phyloP scores from a whole-genome alignment of 495 filamentous ascomycete species.

The Aspergillus heteromorphus region DNA sequence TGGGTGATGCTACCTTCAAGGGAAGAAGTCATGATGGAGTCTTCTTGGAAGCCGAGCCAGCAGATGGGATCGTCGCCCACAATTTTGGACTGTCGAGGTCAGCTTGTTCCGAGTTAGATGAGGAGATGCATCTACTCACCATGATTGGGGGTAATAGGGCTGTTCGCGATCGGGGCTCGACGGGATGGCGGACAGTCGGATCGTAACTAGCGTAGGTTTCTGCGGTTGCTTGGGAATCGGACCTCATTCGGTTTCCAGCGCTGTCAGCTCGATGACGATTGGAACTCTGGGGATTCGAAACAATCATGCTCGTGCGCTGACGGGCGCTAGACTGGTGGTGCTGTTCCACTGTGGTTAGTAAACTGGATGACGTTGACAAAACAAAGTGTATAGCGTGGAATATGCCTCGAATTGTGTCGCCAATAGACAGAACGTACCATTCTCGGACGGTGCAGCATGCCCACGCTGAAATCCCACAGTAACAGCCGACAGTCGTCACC shows the following conservation, averaged over 20 bases:
- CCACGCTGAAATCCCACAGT: conserved; percentile 96
- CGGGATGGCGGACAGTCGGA: conserved; percentile 59
- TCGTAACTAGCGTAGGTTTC: conserved; percentile 43
- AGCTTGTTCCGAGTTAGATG: not conserved
- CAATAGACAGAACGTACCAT: conserved; percentile 47
- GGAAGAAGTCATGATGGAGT: conserved; percentile 88
- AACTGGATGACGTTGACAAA: not conserved
- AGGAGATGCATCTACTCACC: conserved; percentile 47
- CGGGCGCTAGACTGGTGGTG: conserved; percentile 38
- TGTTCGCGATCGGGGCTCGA: conserved; percentile 72
- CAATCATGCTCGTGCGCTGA: conserved; percentile 35
- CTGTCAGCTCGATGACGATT: conserved; percentile 70
- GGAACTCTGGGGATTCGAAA: conserved; percentile 54
- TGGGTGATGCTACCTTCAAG: conserved; percentile 57
- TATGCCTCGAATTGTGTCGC: not conserved
- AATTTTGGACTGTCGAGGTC: conserved; percentile 60
- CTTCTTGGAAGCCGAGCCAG: conserved; percentile 87
- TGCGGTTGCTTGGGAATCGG: conserved; percentile 59
- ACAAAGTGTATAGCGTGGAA: not conserved
- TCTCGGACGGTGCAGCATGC: conserved; percentile 88
- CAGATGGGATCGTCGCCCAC: conserved; percentile 81
- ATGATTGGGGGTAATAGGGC: conserved; percentile 92
- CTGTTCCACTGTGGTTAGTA: conserved; percentile 35
- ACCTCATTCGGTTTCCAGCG: conserved; percentile 52
- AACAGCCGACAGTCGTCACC: conserved; percentile 88